Evolutionary conservation across 1,284 basidiomycete genomes (phyloP), one percentile per base, ranked within the genome.

Genomic region (Vanrija pseudolonga): DNA sequence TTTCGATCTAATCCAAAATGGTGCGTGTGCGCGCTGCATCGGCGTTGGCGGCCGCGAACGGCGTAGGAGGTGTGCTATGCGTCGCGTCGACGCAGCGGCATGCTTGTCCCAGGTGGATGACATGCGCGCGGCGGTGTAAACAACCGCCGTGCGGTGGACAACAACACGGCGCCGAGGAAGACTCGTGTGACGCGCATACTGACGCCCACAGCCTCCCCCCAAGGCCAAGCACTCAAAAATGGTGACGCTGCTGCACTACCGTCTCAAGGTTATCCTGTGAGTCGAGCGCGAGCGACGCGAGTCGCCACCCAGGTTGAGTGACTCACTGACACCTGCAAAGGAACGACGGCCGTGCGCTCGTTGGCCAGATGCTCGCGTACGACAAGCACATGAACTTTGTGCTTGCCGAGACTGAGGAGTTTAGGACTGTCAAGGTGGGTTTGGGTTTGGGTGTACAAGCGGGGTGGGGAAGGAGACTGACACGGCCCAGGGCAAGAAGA

Each of bases 321-420:
- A n/a, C 14, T 50, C 2, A 40, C 47, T 59, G 23, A 56, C 40
- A n/a, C 18, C 24, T 19, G 7, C 40, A 12, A 56, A 76, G 74
- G 50, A 98, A 96, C 84, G 96, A 99, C 78, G 92, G 92, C 56
- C 89, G 96, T 72, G 85, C 90, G 55, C 82, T 98, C 66, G 91
- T 90, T 43, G 96, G 96, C 45, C 96, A 98, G 79, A 95, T 98
- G 88, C 87, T 99, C 71, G 96, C 96, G 48, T 99, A 98, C 74
- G 96, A 99, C 81, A 88, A 90, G 70, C 96, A 98, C 80, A 98
- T 98, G 95, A 99, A 99, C 79, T 83, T 99, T 65, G 96, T 99
- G 48, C 80, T 99, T 52, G 92, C 94, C 14, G 95, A 98, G 66
- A 96, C 93, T 73, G 93, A 96, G 78, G 95, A 96, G 77, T 96